Percentiles rank a stretch among this genome's conserved stretches.
phyloP scores from a whole-genome alignment of 257 asterid genomes.

The Echites panduratus region DNA sequence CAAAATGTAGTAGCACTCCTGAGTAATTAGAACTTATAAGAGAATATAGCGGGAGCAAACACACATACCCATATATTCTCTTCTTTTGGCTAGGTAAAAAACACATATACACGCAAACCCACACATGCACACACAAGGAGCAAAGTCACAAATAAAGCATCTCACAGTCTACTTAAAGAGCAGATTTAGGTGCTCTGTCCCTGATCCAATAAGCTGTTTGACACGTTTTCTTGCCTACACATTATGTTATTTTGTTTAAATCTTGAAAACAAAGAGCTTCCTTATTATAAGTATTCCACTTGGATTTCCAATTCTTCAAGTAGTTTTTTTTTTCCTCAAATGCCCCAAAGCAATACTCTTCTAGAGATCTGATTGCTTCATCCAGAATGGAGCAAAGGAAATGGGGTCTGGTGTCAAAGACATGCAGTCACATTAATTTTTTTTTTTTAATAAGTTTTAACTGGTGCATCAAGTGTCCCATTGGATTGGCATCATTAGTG shows the following conservation, averaged over 20 bases:
- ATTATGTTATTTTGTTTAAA: background rate
- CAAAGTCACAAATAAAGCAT: background rate
- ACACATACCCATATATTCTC: background rate
- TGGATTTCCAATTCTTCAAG: background rate
- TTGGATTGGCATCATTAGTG: background rate
- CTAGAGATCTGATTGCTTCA: background rate
- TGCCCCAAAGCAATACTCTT: background rate
- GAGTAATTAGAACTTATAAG: constrained; percentile 5
- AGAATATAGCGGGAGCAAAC: background rate
- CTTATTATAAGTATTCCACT: background rate
- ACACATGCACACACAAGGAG: background rate
- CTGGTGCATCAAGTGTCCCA: background rate
- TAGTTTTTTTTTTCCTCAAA: background rate
- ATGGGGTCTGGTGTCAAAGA: background rate
- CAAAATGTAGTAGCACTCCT: background rate
- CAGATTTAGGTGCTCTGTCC: background rate
- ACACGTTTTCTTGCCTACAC: background rate
- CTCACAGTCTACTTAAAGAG: background rate
- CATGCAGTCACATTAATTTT: background rate
- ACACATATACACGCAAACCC: background rate
- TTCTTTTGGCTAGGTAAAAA: background rate
- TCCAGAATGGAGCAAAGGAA: background rate
- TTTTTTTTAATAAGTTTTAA: background rate
- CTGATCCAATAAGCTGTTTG: constrained; percentile 4
- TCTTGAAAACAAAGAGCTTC: background rate